These are phyloP conservation scores for Lecanicillium sp. DNA, from an alignment of 2,329 filamentous ascomycete genomes.

Conservation along the genomic window DNA sequence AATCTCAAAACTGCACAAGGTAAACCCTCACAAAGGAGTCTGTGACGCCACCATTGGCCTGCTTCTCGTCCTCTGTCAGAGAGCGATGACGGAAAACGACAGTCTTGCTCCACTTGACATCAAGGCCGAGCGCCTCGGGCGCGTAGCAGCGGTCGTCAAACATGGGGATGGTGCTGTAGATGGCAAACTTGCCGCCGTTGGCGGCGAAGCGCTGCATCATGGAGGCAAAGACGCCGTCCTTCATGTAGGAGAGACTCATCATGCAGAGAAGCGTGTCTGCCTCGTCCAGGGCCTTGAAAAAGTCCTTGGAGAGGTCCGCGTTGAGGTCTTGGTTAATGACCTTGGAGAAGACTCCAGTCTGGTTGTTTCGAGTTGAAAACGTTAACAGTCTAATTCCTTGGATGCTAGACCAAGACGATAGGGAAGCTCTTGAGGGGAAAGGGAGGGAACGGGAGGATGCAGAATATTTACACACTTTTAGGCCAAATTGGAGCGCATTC, in stretches of 20 bases:
- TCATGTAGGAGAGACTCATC: slow-evolving; percentile 2
- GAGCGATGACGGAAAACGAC: slow-evolving; percentile 1
- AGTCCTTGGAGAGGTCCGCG: neutral
- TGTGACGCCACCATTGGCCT: slow-evolving; percentile 1
- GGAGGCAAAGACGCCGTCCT: neutral
- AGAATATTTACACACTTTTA: neutral
- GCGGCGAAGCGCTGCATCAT: slow-evolving; percentile 1
- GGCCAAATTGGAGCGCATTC: slow-evolving; percentile 2
- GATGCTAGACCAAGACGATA: neutral
- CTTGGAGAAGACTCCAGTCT: slow-evolving; percentile 2
- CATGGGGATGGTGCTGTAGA: slow-evolving; percentile 1
- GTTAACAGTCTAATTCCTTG: neutral
- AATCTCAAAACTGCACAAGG: slow-evolving; percentile 1
- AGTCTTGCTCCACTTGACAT: slow-evolving; percentile 1
- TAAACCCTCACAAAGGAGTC: slow-evolving; percentile 1
- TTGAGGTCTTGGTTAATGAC: slow-evolving; percentile 4
- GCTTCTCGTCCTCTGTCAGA: neutral
- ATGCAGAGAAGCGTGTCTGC: slow-evolving; percentile 4
- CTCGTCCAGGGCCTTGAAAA: slow-evolving; percentile 1
- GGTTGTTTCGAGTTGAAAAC: no score
- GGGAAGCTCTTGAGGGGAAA: neutral
- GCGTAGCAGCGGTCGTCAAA: slow-evolving; percentile 5
- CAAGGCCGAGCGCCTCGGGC: slow-evolving; percentile 1
- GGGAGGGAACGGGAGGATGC: neutral
- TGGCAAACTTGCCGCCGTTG: slow-evolving; percentile 2